Base-by-base conservation (phyloP, 2,329 filamentous ascomycete species). In the Exophiala oligosperma region DNA sequence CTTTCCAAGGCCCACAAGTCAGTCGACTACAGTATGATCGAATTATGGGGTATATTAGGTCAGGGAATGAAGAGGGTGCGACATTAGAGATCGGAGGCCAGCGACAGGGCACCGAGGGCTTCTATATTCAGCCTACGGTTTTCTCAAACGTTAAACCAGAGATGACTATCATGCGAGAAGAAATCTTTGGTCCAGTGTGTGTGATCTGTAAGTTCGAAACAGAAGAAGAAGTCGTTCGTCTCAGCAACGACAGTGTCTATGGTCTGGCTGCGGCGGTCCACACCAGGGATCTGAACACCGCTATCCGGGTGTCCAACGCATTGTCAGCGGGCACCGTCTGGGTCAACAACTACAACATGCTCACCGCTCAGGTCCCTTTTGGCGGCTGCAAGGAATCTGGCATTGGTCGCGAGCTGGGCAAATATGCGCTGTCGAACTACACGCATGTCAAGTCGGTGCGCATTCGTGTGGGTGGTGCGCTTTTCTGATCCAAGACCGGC, bases 71-170 rank as follows among this genome's bases (percentile, higher is more conserved):
- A 64, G 80, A 79, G 41, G 86, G 86, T 69, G 86, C 86, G 58
- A 87, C 76, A 51, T 72, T 94, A 61, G 84, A 86, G 69, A 81
- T 79, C 44, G 86, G 87, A 66, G 87, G 87, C 70, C 87, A 87
- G 72, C 86, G 86, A 67, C 87, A 87, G 75, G 90, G 90, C 61
- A 77, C 81, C 67, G 87, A 91, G 81, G 90, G 90, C 62, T 95
- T 90, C 84, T 95, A 93, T 81, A 93, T 95, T 76, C 80, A 93
- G 81, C 91, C 91, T 40, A 96, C 91, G 70, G 91, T 96, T 79
- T 92, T 83, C 82, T 86, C 84, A 75, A 86, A 91, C 71, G 91
- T 94, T 66, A 84, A 79, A 50, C 79, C 86, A 35, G 75, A 84
- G 68, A 88, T 90, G 73, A 84, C 84, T 70, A 88, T 94, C 65